Base-by-base conservation (phyloP, 1,139 yeast genomes). In the Scheffersomyces titani region DNA sequence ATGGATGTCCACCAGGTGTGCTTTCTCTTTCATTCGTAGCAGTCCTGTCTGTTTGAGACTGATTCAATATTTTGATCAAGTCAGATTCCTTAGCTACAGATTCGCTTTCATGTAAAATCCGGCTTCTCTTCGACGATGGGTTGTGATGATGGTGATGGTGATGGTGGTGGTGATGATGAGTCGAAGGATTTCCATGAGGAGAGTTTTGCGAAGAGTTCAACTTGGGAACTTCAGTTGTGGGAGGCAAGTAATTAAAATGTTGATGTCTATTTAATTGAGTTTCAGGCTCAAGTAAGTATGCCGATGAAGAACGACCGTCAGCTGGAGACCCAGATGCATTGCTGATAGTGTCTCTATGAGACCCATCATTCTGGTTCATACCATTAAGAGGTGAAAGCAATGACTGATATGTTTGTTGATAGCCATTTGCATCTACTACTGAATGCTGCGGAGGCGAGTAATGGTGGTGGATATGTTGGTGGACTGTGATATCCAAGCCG, bases 381-480 rank as follows among this genome's bases (percentile, higher is more conserved):
- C 22, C 22, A 46, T 46, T 46, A 18, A 46, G 22, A 46, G 49
- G 49, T 7, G 49, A 46, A 16, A 22, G 19, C 24, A 46, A 46
- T 9, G 49, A 19, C 49, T 19, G 49, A 5, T 19, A 13, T 5
- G 49, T 20, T 7, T 22, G 24, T 16, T 46, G 22, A n/a, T 46
- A 19, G 16, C 24, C 49, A 19, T 19, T 20, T 4, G 13, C 24
- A 19, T 20, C 24, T 13, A 22, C 49, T 19, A 16, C 24, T 3
- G 49, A 6, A 19, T 20, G 54, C 51, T 70, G 70, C 3, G 73
- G 76, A 1, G 83, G 78, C 1, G 80, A 72, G 66, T 85, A 85
- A 67, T 85, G 89, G 67, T 88, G 90, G 66, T 89, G 92, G 54
- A 90, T 87, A 71, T 92, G 97, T 68, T 92, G 97, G 71, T 91